Evolutionary conservation across 225 moss, liverwort and hornwort species (phyloP).

Genomic region (Bryoerythrophyllum caledonicum): DNA sequence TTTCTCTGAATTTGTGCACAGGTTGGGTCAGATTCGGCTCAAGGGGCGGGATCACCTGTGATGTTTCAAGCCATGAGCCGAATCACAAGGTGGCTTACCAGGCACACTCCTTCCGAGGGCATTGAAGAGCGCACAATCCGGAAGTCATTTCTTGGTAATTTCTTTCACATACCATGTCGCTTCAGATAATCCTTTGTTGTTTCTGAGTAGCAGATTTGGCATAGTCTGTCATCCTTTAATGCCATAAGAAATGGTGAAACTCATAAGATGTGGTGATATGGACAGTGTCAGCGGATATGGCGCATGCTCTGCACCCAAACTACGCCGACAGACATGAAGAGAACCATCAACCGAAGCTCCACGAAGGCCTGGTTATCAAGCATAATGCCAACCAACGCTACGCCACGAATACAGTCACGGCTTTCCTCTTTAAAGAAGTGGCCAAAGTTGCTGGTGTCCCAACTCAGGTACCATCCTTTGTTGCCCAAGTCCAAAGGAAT

Average conservation of each 20-base stretch:
- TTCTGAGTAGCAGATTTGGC: conserved; percentile 18
- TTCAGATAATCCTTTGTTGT: neutral
- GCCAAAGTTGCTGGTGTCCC: conserved; percentile 74
- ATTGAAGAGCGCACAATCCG: conserved; percentile 82
- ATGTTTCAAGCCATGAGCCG: conserved; percentile 86
- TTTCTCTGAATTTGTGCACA: conserved; percentile 30
- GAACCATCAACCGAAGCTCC: conserved; percentile 80
- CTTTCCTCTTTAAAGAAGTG: conserved; percentile 87
- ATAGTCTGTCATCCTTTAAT: neutral
- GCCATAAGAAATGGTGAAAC: conserved; percentile 7
- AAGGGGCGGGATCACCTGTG: conserved; percentile 82
- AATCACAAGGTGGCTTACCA: conserved; percentile 68
- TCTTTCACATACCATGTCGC: conserved; percentile 10
- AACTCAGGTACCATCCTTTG: conserved; percentile 60
- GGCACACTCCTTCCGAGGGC: conserved; percentile 61
- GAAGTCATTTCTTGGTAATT: conserved; percentile 70
- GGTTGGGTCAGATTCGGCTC: conserved; percentile 90
- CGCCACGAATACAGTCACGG: conserved; percentile 75
- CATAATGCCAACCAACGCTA: conserved; percentile 89
- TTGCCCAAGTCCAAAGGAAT: neutral
- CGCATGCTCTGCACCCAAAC: conserved; percentile 85
- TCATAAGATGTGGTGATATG: conserved; percentile 24
- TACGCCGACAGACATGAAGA: conserved; percentile 85
- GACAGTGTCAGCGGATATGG: conserved; percentile 92
- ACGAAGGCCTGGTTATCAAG: conserved; percentile 79